These are phyloP conservation scores for Mycena alexandri DNA, from an alignment of 768 basidiomycete species.

Conservation along the genomic window DNA sequence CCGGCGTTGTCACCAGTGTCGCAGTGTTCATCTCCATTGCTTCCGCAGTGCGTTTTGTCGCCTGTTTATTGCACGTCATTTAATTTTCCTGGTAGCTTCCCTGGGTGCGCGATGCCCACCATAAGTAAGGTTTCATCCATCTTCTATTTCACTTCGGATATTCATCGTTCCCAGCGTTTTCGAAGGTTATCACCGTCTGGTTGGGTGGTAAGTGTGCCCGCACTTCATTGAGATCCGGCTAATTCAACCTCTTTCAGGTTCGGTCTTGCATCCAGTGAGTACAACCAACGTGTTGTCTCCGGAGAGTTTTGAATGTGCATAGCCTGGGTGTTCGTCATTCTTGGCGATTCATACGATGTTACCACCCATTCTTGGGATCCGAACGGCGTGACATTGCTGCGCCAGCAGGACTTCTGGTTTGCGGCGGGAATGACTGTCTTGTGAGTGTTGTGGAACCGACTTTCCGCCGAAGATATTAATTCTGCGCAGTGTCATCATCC, in stretches of 20 bases:
- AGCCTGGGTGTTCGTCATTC: constrained; percentile 79
- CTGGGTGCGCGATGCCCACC: constrained; percentile 85
- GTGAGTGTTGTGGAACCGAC: constrained; percentile 56
- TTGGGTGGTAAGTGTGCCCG: constrained; percentile 70
- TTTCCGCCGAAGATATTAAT: constrained; percentile 32
- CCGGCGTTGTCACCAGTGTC: constrained; percentile 74
- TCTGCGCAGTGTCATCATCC: constrained; percentile 68
- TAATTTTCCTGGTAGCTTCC: constrained; percentile 56
- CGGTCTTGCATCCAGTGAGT: constrained; percentile 66
- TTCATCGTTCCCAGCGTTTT: constrained; percentile 65
- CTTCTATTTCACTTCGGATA: background rate
- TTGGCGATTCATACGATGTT: constrained; percentile 75
- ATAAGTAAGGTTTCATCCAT: constrained; percentile 67
- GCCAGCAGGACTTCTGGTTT: constrained; percentile 87
- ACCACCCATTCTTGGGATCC: constrained; percentile 70
- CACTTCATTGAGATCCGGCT: constrained; percentile 3
- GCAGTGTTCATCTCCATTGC: constrained; percentile 70
- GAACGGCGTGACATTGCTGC: constrained; percentile 67
- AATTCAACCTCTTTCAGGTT: constrained; percentile 48
- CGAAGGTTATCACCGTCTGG: constrained; percentile 85
- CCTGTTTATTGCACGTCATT: background rate
- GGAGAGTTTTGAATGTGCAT: constrained; percentile 2
- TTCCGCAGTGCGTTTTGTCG: constrained; percentile 55
- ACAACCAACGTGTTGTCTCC: background rate
- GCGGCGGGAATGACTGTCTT: constrained; percentile 79